phyloP scores from a whole-genome alignment of 2,329 filamentous ascomycete genomes.

The Ophiostoma angusticollis region DNA sequence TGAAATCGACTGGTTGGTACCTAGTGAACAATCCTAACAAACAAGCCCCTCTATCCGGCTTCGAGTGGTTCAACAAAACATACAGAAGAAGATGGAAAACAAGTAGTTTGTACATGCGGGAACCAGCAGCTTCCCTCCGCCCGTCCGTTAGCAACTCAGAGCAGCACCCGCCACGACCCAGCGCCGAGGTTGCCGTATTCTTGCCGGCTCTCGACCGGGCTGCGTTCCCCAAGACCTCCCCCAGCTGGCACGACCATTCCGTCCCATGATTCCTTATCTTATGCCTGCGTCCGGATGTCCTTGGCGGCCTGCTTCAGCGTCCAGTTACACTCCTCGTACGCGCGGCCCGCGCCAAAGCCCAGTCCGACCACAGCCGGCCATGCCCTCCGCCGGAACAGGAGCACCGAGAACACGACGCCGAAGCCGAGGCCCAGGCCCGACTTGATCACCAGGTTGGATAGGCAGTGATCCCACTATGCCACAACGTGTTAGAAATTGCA shows the following conservation, averaged over 20 bases:
- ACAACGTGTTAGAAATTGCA: slow-evolving; percentile 9
- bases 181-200: no score
- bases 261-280: slow-evolving; percentile 11
- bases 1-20: no score
- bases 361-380: slow-evolving; percentile 94
- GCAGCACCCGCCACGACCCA: no score
- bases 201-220: no score
- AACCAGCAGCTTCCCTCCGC: no score
- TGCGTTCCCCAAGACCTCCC: neutral
- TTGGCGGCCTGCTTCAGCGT: slow-evolving; percentile 50
- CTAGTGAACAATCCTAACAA: no score
- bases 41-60: no score
- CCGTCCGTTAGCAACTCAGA: no score
- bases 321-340: slow-evolving; percentile 97
- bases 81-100: no score
- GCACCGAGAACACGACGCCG: slow-evolving; percentile 95
- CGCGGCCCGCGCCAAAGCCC: slow-evolving; percentile 89
- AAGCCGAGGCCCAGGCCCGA: slow-evolving; percentile 92
- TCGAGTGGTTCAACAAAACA: no score
- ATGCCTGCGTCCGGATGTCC: slow-evolving; percentile 42
- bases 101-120: no score
- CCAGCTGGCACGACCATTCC: neutral
- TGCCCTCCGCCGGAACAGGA: slow-evolving; percentile 93
- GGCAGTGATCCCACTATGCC: slow-evolving; percentile 87
- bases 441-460: slow-evolving; percentile 94